Conservation (phyloP, 805 yeast species). For the Lipomyces chichibuensis region DNA sequence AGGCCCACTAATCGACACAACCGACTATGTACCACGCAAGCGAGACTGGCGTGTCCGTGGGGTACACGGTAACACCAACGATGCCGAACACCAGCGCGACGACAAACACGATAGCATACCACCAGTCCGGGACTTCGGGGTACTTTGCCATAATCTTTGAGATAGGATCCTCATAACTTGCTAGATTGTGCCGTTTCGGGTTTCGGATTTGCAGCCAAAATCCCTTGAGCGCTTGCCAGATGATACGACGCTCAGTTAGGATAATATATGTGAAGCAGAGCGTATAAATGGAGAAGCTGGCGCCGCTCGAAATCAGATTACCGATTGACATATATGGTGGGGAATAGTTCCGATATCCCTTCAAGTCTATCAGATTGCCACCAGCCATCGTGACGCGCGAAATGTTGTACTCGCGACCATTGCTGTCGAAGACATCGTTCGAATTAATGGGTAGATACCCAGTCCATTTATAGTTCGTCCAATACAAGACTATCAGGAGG, state of each 20-base stretch:
- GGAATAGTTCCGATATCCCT: constrained; percentile 59
- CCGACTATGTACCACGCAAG: too few species aligned
- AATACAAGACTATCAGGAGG: constrained; percentile 9
- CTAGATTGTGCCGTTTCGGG: constrained; percentile 40
- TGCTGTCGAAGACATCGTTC: constrained; percentile 38
- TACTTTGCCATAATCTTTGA: constrained; percentile 17
- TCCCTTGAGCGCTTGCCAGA: not conserved
- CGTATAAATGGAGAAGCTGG: constrained; percentile 49
- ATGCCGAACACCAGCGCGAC: constrained; percentile 51
- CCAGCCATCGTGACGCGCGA: constrained; percentile 37
- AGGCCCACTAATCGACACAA: too few species aligned
- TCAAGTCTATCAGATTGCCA: constrained; percentile 44
- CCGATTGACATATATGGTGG: constrained; percentile 54
- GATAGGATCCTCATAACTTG: constrained; percentile 40
- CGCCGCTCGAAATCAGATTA: constrained; percentile 46
- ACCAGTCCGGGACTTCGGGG: constrained; percentile 52
- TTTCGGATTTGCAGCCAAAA: constrained; percentile 6
- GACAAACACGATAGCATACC: constrained; percentile 52
- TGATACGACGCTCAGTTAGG: constrained; percentile 17
- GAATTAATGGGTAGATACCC: constrained; percentile 51
- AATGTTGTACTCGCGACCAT: constrained; percentile 41
- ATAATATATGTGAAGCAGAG: constrained; percentile 6
- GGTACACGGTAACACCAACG: constrained; percentile 40
- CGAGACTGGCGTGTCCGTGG: constrained; percentile 53
- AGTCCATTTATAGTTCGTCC: constrained; percentile 39